phyloP scores from a whole-genome alignment of 768 basidiomycete species.

The Tylopilus sp. region DNA sequence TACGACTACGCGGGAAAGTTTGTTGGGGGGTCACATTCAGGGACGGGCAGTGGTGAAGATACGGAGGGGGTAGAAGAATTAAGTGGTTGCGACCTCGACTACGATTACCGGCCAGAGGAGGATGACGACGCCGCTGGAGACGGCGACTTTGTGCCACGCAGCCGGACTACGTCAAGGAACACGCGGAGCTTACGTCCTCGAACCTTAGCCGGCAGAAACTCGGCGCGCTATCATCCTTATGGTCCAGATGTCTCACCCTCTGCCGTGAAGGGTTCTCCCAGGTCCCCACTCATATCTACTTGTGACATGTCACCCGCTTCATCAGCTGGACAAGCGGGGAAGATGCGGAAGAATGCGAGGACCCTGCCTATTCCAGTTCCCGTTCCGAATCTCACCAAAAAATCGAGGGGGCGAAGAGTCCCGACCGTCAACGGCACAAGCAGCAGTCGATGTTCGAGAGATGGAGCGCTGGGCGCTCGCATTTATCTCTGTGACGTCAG shows the following conservation, averaged over 20 bases:
- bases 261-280: slow-evolving; percentile 29
- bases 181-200: slow-evolving; percentile 36
- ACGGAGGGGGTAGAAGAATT: slow-evolving; percentile 25
- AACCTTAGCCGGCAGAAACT: slow-evolving; percentile 30
- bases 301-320: slow-evolving; percentile 27
- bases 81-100: slow-evolving; percentile 21
- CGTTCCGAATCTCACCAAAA: slow-evolving; percentile 67
- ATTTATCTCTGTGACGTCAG: slow-evolving; percentile 74
- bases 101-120: slow-evolving; percentile 29
- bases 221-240: slow-evolving; percentile 34
- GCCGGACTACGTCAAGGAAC: slow-evolving; percentile 36
- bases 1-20: slow-evolving; percentile 23
- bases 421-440: slow-evolving; percentile 44
- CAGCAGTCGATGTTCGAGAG: slow-evolving; percentile 30
- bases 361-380: slow-evolving; percentile 55
- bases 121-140: slow-evolving; percentile 31
- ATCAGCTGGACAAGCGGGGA: slow-evolving; percentile 23
- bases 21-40: slow-evolving; percentile 22
- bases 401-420: slow-evolving; percentile 64
- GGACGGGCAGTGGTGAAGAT: slow-evolving; percentile 24
- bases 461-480: slow-evolving; percentile 39
- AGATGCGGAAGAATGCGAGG: slow-evolving; percentile 35
- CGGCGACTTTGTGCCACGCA: slow-evolving; percentile 34
- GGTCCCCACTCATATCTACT: slow-evolving; percentile 30
- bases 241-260: slow-evolving; percentile 25